Evolutionary conservation across 2,329 filamentous ascomycete species (phyloP), one percentile per base, ranked within the genome.

Genomic region (Aspergillus sp.): DNA sequence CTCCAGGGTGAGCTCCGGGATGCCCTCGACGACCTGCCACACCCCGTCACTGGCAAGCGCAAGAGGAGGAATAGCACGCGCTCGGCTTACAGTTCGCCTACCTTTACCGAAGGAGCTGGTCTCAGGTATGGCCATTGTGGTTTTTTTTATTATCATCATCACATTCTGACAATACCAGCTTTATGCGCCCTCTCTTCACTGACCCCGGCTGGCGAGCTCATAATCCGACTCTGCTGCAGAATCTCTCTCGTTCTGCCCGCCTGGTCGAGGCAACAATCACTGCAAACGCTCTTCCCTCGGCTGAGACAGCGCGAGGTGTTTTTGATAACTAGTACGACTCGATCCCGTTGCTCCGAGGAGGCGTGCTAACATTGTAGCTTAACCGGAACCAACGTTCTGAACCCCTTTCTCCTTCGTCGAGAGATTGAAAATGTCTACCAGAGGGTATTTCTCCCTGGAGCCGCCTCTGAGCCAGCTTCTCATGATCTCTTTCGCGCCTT

Each of bases 401-500:
- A 65, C 22, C 72, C 73, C 7, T 69, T 73, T 28, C 58, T 75
- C 17, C 65, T 74, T 9, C 66, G 71, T 7, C 64, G 65, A 11
- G 64, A 73, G 22, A 62, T 75, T 0, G 54, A 64, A 31, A 60
- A 57, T 8, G 51, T 72, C 9, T 68, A 67, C 47, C 13, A 53
- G 2, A 56, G 61, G 1, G 57, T 74, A 3, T 77, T 68, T 53
- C 19, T 56, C 5, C 22, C 25, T 1, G 34, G 17, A 4, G 17
- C 49, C 3, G 17, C n/a, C 2, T 25, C 38, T n/a, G n/a, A 54
- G 7, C 30, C 48, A 25, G 46, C 62, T 7, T 22, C 62, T 17
- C 73, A 79, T 47, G 74, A 78, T 51, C 58, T 72, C 0, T 80
- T 77, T 59, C 69, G 73, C 0, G 59, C 74, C 2, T 77, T 76